These are phyloP conservation scores for Brasenia schreberi DNA, from an alignment of 164 flowering plant species.

Conservation along the genomic window DNA sequence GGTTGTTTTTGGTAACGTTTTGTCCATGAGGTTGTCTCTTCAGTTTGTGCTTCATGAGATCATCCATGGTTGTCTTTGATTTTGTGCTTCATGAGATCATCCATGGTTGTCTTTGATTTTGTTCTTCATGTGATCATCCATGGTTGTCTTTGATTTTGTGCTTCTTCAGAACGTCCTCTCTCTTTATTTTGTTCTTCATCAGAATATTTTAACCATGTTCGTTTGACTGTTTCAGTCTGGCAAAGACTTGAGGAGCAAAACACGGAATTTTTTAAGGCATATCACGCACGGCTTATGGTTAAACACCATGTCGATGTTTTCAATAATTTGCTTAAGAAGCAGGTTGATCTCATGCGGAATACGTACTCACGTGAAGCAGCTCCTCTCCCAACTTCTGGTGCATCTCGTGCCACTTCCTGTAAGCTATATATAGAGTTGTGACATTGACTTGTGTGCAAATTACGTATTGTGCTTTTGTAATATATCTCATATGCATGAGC, in stretches of 20 bases:
- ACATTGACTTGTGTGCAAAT: background rate
- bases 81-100: too few relatives aligned
- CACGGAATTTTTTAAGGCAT: conserved; percentile 64
- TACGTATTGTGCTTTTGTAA: background rate
- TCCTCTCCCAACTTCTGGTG: conserved; percentile 35
- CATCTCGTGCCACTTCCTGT: conserved; percentile 46
- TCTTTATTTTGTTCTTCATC: too few relatives aligned
- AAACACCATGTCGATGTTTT: conserved; percentile 57
- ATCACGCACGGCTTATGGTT: conserved; percentile 46
- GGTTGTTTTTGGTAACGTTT: too few relatives aligned
- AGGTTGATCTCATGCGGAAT: conserved; percentile 50
- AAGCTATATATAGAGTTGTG: conserved; percentile 11
- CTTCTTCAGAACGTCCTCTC: too few relatives aligned
- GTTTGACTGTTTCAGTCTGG: conserved; percentile 41
- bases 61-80: too few relatives aligned
- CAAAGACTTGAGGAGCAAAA: conserved; percentile 79
- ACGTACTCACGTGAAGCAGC: conserved; percentile 34
- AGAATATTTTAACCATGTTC: too few relatives aligned
- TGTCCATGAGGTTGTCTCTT: too few relatives aligned
- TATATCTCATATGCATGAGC: background rate
- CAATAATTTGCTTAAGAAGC: conserved; percentile 59
- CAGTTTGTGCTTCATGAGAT: too few relatives aligned
- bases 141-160: too few relatives aligned
- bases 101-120: too few relatives aligned
- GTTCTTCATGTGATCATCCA: too few relatives aligned